Evolutionary conservation across 495 filamentous ascomycete genomes (phyloP), one percentile per base, ranked within the genome.

Genomic region (Acidiella bohemica): DNA sequence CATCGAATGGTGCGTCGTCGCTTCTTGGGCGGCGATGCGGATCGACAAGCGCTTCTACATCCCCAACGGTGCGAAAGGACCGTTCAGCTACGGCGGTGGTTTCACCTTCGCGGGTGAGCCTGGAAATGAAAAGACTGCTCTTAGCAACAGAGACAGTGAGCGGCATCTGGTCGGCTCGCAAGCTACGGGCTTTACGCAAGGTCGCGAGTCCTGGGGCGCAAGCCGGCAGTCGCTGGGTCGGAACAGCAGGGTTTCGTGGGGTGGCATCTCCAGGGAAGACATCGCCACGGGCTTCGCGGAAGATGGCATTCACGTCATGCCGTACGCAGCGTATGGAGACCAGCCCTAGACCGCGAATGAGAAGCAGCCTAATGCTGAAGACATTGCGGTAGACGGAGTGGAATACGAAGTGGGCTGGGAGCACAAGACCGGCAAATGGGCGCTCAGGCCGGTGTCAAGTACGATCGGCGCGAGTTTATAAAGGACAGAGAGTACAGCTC

Each of bases 1-100:
- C 27, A 45, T 63, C 30, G 59, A 63, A 48, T 47, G 59, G 27
- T 21, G 55, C 13, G 49, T 59, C n/a, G 49, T 59, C 7, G 42
- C 41, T 19, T 33, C 54, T 12, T 63, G 59, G 41, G 49, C 48
- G 3, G 18, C 51, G 17, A 30, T 57, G 26, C 53, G 59, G 36
- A 49, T 63, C 20, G 59, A 63, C 50, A 33, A 44, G 22, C 42
- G 58, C 26, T 63, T 61, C 47, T 35, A 40, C 24, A 53, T 57
- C 20, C 59, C 56, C 21, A 39, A 61, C 41, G 59, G 59, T 17
- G 59, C 59, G 17, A 51, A 55, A 18, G 58, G 59, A 3, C 48
- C 49, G 2, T 54, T 54, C 36, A 29, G 18, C 25, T 53, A 53
- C 36, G 47, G 32, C 25, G 42, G 47, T 21, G 47, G 47, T 17